Evolutionary conservation across 208 protist genomes (phyloP), one percentile per base, ranked within the genome.

Genomic region (Angomonas ambiguus): DNA sequence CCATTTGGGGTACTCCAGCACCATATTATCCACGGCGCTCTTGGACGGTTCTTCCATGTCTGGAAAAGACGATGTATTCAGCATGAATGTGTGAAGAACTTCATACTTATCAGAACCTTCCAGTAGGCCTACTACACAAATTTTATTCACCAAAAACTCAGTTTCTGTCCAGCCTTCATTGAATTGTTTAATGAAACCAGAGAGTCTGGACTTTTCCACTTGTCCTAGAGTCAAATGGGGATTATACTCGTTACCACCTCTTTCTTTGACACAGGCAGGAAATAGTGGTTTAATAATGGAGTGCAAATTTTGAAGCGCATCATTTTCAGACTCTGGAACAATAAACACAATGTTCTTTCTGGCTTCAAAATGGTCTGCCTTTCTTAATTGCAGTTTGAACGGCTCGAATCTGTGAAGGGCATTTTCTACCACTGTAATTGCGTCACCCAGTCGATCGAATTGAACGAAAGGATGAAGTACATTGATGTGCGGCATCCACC

Each of bases 401-500:
- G 62, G 62, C 33, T 58, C 51, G 6, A 10, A 20, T 8, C 8
- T 34, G 42, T 1, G 5, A 2, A 68, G 51, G 2, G 30, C 41
- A 2, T 20, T 30, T 1, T 60, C n/a, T 24, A 68, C 28, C 10
- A 62, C 22, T 11, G 42, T 56, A 3, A 56, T 49, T 24, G 55
- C 65, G 3, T 62, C 65, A 24, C 34, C 18, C 27, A 70, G 11
- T n/a, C 24, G n/a, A 35, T 42, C 51, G 18, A 31, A 35, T 3
- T 1, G 6, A 11, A 70, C 30, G 35, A 72, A 72, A 1, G 67
- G 67, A 41, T 67, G 59, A 56, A 72, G 22, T 16, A 72, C 33
- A 24, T 57, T 72, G 55, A 72, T 60, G 45, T 72, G 67, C 25
- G 67, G 59, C 67, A 72, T 72, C 67, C 67, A 72, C 24, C 67